Evolutionary conservation across 495 filamentous ascomycete genomes (phyloP).

Genomic region (Penicillium antarcticum): DNA sequence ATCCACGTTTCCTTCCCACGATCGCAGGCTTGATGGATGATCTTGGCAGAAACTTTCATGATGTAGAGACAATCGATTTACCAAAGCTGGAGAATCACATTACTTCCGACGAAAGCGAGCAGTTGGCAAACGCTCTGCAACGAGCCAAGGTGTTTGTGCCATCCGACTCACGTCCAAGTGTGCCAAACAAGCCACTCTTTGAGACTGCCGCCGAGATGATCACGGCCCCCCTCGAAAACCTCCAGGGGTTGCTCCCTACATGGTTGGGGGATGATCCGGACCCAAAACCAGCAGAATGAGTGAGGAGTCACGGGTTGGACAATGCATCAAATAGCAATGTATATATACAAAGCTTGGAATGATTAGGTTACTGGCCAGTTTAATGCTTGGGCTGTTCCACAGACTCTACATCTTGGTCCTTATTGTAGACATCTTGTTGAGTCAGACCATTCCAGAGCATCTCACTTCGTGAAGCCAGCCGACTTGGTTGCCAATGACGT

Average conservation of each 20-base stretch:
- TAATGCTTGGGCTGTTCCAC: too few species aligned
- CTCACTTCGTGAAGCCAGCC: slow-evolving; percentile 19
- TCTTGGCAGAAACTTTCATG: slow-evolving; percentile 52
- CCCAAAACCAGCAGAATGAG: not conserved
- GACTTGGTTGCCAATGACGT: slow-evolving; percentile 34
- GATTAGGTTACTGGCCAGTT: too few species aligned
- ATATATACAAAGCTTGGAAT: too few species aligned
- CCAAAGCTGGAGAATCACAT: slow-evolving; percentile 47
- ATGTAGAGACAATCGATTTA: slow-evolving; percentile 58
- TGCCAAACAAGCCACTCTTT: slow-evolving; percentile 25
- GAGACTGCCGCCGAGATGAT: slow-evolving; percentile 26
- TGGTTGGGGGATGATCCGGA: slow-evolving; percentile 22
- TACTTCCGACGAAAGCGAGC: slow-evolving; percentile 31
- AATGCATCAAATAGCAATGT: too few species aligned
- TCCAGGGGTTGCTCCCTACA: slow-evolving; percentile 29
- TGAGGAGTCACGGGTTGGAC: not conserved
- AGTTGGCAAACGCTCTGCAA: slow-evolving; percentile 50
- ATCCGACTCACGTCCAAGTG: slow-evolving; percentile 50
- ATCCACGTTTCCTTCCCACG: slow-evolving; percentile 48
- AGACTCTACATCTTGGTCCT: too few species aligned
- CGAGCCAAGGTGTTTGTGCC: slow-evolving; percentile 62
- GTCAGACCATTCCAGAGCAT: not conserved
- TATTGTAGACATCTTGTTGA: not conserved
- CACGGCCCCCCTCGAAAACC: slow-evolving; percentile 31
- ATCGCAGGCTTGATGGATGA: slow-evolving; percentile 51